These are phyloP conservation scores for Auricularia auricula-judae DNA, from an alignment of 768 basidiomycete genomes.

Conservation along the genomic window DNA sequence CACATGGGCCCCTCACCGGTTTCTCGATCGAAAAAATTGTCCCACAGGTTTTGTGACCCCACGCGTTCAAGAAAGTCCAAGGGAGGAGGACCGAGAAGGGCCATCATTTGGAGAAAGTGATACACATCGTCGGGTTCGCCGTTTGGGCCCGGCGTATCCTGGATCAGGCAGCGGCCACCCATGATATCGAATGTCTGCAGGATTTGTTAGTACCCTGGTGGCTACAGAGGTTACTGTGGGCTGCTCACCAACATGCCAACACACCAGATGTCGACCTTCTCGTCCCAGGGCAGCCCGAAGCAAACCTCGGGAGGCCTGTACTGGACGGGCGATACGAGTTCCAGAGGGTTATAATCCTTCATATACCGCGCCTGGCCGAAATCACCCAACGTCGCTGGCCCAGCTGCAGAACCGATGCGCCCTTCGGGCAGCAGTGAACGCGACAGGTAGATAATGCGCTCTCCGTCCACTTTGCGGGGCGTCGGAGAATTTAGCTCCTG, in stretches of 20 bases:
- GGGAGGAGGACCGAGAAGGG: too few species aligned
- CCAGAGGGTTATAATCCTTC: neutral
- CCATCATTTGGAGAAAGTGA: too few species aligned
- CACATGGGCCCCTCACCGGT: too few species aligned
- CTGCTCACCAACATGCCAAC: slow-evolving; percentile 18
- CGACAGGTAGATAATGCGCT: neutral
- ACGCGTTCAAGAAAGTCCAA: too few species aligned
- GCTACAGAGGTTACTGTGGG: too few species aligned
- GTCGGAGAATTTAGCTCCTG: too few species aligned
- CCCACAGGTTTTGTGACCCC: too few species aligned
- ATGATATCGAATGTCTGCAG: neutral
- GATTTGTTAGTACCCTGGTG: neutral
- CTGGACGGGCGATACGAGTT: slow-evolving; percentile 12
- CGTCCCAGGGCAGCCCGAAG: slow-evolving; percentile 16
- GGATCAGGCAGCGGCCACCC: neutral
- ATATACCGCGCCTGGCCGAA: slow-evolving; percentile 15
- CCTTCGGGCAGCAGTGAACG: neutral
- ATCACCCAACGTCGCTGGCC: slow-evolving; percentile 13
- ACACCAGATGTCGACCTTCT: slow-evolving; percentile 22
- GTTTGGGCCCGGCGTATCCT: too few species aligned
- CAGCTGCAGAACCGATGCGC: slow-evolving; percentile 1
- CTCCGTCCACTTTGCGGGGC: too few species aligned
- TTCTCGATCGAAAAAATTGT: too few species aligned
- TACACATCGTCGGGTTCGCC: too few species aligned
- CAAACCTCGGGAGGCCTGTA: slow-evolving; percentile 23